Conservation (phyloP, 768 basidiomycete species). For the Coprinellus aureogranulatus region DNA sequence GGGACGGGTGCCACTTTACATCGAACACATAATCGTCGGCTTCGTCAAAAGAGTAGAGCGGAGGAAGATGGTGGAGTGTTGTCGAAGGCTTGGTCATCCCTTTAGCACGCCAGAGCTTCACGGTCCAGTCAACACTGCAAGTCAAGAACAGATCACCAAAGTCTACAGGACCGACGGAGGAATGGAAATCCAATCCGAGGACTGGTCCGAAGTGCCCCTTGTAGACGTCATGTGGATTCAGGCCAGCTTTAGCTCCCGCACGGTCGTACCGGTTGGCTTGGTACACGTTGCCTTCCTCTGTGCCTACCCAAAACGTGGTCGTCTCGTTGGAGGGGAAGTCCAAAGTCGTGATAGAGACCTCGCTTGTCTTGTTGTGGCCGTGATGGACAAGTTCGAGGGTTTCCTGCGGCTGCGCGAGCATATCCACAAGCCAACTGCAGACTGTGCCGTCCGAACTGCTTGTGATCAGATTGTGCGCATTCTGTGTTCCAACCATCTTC, state of each 20-base stretch:
- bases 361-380: slow-evolving; percentile 94
- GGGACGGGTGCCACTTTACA: slow-evolving; percentile 95
- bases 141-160: slow-evolving; percentile 95
- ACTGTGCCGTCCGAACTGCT: slow-evolving; percentile 96
- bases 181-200: slow-evolving; percentile 94
- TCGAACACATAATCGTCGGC: slow-evolving; percentile 99
- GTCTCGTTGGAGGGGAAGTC: slow-evolving; percentile 97
- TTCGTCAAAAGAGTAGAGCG: slow-evolving; percentile 93
- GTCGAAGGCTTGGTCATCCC: slow-evolving; percentile 73
- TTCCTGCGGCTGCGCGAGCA: slow-evolving; percentile 99
- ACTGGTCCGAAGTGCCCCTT: slow-evolving; percentile 91
- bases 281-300: slow-evolving; percentile 96
- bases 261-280: slow-evolving; percentile 97
- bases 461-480: slow-evolving; percentile 95
- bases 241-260: slow-evolving; percentile 92
- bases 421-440: slow-evolving; percentile 97
- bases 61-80: slow-evolving; percentile 53
- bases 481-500: slow-evolving; percentile 98
- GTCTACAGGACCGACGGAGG: slow-evolving; percentile 85
- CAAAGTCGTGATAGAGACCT: slow-evolving; percentile 90
- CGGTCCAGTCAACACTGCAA: slow-evolving; percentile 95
- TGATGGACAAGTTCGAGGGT: slow-evolving; percentile 85
- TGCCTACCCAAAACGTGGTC: slow-evolving; percentile 95
- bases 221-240: slow-evolving; percentile 92
- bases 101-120: slow-evolving; percentile 92